phyloP scores from a whole-genome alignment of 1,284 basidiomycete species.

The Pulveroboletus sp. region DNA sequence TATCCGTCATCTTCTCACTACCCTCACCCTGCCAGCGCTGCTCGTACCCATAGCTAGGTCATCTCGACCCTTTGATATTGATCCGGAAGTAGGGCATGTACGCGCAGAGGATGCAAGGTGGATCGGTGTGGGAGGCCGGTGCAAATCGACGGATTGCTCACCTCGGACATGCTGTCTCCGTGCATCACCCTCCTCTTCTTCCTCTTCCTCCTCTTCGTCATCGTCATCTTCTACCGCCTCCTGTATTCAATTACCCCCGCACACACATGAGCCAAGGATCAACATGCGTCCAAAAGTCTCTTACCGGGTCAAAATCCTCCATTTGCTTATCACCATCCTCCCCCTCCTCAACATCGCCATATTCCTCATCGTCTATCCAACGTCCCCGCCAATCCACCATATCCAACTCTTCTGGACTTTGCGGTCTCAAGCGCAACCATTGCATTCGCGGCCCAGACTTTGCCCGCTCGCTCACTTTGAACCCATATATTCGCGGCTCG shows the following conservation, averaged over 20 bases:
- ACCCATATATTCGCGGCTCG: conserved; percentile 90
- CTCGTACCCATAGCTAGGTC: conserved; percentile 20
- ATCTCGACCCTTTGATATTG: conserved; percentile 36
- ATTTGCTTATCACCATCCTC: conserved; percentile 67
- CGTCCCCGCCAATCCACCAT: conserved; percentile 83
- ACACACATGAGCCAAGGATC: conserved; percentile 9
- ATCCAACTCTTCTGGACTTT: conserved; percentile 77
- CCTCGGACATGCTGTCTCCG: conserved; percentile 33
- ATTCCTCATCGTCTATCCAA: conserved; percentile 79
- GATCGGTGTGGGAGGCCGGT: conserved; percentile 35
- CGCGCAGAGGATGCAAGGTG: conserved; percentile 40
- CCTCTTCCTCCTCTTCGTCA: conserved; percentile 63
- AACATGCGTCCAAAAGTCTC: conserved; percentile 16
- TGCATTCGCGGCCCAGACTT: conserved; percentile 95
- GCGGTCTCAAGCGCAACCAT: conserved; percentile 88
- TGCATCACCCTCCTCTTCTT: conserved; percentile 47
- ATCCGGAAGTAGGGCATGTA: conserved; percentile 43
- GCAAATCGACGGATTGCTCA: conserved; percentile 31
- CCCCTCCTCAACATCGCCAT: conserved; percentile 56
- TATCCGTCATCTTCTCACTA: conserved; percentile 40
- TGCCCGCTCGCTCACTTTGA: conserved; percentile 79
- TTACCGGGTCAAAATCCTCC: conserved; percentile 80
- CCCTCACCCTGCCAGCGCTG: conserved; percentile 42
- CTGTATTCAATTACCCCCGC: conserved; percentile 13
- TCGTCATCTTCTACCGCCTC: conserved; percentile 41